Evolutionary conservation across 2,329 filamentous ascomycete genomes (phyloP).

Genomic region (Alternaria sp.): DNA sequence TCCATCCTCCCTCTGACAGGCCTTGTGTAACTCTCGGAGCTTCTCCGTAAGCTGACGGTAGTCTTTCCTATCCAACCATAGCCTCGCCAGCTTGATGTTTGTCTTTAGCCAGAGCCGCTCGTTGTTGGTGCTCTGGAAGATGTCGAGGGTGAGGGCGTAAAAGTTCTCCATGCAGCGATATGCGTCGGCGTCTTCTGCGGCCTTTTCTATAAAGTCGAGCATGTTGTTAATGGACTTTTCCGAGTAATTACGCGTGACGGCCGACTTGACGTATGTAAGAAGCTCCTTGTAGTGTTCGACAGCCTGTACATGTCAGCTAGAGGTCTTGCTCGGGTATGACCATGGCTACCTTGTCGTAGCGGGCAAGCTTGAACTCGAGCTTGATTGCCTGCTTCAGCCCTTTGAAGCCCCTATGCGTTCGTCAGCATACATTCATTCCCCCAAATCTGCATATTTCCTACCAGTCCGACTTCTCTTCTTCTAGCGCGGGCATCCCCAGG

Average conservation of each 20-base stretch:
- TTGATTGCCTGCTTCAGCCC: constrained; percentile 98
- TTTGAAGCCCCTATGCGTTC: constrained; percentile 76
- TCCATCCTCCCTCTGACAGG: constrained; percentile 87
- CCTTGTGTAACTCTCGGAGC: constrained; percentile 83
- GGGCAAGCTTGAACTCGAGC: constrained; percentile 89
- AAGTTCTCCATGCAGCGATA: constrained; percentile 90
- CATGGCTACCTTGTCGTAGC: constrained; percentile 74
- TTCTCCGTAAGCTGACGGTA: constrained; percentile 82
- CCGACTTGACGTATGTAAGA: constrained; percentile 95
- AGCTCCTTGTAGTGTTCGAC: constrained; percentile 93
- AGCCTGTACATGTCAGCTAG: constrained; percentile 63
- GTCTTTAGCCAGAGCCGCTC: constrained; percentile 98
- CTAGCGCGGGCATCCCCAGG: constrained; percentile 81
- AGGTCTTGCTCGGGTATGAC: not conserved
- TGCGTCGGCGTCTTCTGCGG: constrained; percentile 72
- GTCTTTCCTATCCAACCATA: constrained; percentile 90
- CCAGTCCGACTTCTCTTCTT: constrained; percentile 95
- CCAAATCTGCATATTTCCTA: constrained; percentile 35
- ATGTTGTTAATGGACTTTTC: constrained; percentile 99
- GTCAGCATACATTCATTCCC: constrained; percentile 22
- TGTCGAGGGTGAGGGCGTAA: constrained; percentile 90
- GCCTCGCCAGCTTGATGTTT: constrained; percentile 92
- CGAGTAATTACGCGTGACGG: constrained; percentile 96
- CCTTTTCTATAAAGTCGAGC: constrained; percentile 96
- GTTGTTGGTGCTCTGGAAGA: constrained; percentile 97